Evolutionary conservation across 176 grass and related monocot species (phyloP), one percentile per base, ranked within the genome.

Genomic region (Oryza meridionalis): DNA sequence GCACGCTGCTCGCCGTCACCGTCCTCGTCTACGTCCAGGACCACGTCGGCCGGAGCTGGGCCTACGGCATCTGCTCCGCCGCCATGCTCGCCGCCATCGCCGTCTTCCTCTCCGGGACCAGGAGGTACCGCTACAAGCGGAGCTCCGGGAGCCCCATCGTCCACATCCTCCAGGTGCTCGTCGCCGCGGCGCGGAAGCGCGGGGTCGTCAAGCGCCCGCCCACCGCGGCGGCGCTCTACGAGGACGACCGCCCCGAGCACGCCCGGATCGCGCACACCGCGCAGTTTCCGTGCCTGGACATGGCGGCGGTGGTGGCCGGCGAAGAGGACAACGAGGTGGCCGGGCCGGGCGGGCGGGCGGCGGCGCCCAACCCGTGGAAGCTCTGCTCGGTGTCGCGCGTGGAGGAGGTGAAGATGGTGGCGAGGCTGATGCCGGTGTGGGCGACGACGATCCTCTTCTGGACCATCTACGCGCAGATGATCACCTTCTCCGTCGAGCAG

Each of bases 401-500:
- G 2, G 94, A 97, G 89, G 94, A 97, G 87, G 91, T 93, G 16
- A 97, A 97, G 83, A 93, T 97, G 94, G 82, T 97, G 89, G 84
- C 88, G 7, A 24, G 86, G 19, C 84, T 97, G 44, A 88, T 97
- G 69, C 94, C 94, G 2, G 89, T 97, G 78, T 97, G 94, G 94
- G 89, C 94, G 19, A 97, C 94, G 58, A 97, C 94, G 2, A 93
- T 97, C 84, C 86, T 97, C 31, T 97, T 97, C 91, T 97, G 94
- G 94, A 97, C 94, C 59, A 86, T 88, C 55, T 97, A 93, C 31
- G 94, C 89, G 14, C 94, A 97, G 72, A 84, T 97, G 81, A 97
- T 97, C 81, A 97, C 94, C 25, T 93, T 97, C 87, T 97, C 94
- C 29, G 94, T 97, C 47, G 91, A 93, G 78, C 94, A 97, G 90